Conservation (phyloP, 306 rosid genomes). For the Lotus japonicus region DNA sequence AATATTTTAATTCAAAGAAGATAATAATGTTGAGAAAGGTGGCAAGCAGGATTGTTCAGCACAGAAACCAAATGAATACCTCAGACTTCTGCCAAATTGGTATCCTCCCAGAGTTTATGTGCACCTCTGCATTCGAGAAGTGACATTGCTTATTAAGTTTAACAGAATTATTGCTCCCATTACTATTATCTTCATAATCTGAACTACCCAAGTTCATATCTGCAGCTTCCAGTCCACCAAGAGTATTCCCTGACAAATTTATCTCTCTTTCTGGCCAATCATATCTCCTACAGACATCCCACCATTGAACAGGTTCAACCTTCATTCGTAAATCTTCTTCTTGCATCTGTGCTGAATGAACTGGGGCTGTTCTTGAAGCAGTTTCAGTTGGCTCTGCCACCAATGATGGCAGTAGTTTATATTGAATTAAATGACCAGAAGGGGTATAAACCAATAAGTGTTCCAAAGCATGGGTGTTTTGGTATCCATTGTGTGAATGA, state of each 20-base stretch:
- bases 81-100: conserved; percentile 83
- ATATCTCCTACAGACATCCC: conserved; percentile 90
- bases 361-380: conserved; percentile 40
- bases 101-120: conserved; percentile 69
- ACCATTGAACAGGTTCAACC: conserved; percentile 94
- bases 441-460: conserved; percentile 77
- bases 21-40: conserved; percentile 16
- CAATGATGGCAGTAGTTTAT: conserved; percentile 61
- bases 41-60: conserved; percentile 13
- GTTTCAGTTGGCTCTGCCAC: conserved; percentile 64
- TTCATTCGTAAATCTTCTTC: conserved; percentile 83
- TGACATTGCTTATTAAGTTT: conserved; percentile 49
- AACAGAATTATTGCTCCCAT: conserved; percentile 34
- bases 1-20: conserved; percentile 18
- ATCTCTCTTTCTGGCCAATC: conserved; percentile 92
- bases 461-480: conserved; percentile 61
- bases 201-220: conserved; percentile 46
- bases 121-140: conserved; percentile 87
- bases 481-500: conserved; percentile 30
- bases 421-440: conserved; percentile 75
- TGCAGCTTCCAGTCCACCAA: conserved; percentile 36
- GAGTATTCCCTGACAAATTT: conserved; percentile 38
- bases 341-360: conserved; percentile 54
- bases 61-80: conserved; percentile 46
- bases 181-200: conserved; percentile 39